These are phyloP conservation scores for Populus nigra DNA, from an alignment of 345 rosid species.

Conservation along the genomic window DNA sequence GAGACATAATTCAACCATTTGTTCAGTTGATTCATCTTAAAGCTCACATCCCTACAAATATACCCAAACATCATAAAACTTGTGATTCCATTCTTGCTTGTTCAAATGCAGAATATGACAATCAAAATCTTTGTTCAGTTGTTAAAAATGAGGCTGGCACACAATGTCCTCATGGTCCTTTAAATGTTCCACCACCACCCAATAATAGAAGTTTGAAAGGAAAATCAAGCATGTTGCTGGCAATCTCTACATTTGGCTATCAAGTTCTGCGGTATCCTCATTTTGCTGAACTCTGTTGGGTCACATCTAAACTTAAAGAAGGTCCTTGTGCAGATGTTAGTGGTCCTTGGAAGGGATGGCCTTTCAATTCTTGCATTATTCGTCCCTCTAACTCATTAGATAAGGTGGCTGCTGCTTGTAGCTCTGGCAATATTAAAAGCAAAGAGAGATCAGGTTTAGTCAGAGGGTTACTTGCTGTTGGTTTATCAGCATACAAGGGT, in stretches of 20 bases:
- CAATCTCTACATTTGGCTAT: constrained; percentile 76
- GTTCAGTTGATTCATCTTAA: constrained; percentile 69
- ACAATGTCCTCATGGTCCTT: constrained; percentile 36
- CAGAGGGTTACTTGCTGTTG: constrained; percentile 85
- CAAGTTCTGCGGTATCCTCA: constrained; percentile 87
- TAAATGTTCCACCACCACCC: constrained; percentile 38
- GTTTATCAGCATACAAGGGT: constrained; percentile 80
- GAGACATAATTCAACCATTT: constrained; percentile 56
- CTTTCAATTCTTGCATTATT: constrained; percentile 86
- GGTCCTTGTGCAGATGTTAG: constrained; percentile 78
- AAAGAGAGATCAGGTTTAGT: constrained; percentile 65
- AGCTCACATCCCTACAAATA: constrained; percentile 36
- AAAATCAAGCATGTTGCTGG: constrained; percentile 67
- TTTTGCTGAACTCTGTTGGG: constrained; percentile 98
- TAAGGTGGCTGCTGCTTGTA: constrained; percentile 36
- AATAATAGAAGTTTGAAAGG: constrained; percentile 55
- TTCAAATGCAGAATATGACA: constrained; percentile 20
- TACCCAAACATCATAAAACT: constrained; percentile 30
- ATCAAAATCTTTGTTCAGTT: constrained; percentile 22
- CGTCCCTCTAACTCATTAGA: constrained; percentile 56
- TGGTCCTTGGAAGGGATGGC: constrained; percentile 96
- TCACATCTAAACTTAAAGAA: constrained; percentile 84
- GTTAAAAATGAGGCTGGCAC: constrained; percentile 28
- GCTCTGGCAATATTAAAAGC: constrained; percentile 50
- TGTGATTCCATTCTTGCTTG: constrained; percentile 24